Conservation (phyloP, 1,284 basidiomycete species). For the Moesziomyces parantarcticus region DNA sequence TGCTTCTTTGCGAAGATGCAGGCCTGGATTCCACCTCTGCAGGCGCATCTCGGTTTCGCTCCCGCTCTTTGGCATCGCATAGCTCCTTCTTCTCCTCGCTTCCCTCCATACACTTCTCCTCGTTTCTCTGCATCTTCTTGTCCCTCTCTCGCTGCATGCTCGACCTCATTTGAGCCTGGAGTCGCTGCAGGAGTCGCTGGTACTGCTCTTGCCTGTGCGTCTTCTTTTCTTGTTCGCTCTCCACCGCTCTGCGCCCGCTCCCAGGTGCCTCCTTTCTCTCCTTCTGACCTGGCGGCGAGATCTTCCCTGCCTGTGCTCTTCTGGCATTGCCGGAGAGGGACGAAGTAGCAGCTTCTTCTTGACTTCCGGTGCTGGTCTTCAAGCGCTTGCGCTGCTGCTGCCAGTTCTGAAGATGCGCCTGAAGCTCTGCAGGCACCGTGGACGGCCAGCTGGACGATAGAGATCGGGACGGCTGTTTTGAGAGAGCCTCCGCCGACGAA, state of each 20-base stretch:
- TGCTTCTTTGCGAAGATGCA: too few species aligned
- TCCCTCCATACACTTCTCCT: conserved; percentile 1
- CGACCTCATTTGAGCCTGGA: conserved; percentile 26
- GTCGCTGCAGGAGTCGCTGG: conserved; percentile 18
- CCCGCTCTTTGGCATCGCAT: too few species aligned
- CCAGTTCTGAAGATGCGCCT: conserved; percentile 16
- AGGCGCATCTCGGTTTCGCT: too few species aligned
- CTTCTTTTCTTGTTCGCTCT: conserved; percentile 24
- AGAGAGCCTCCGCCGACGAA: not conserved
- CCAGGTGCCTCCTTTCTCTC: not conserved
- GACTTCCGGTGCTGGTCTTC: not conserved
- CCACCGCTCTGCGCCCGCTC: conserved; percentile 4
- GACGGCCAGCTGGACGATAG: conserved; percentile 3
- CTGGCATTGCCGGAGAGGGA: not conserved
- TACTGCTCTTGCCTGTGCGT: conserved; percentile 26
- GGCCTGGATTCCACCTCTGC: too few species aligned
- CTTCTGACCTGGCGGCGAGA: not conserved
- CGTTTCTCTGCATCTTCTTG: conserved; percentile 18
- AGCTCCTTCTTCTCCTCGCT: not conserved
- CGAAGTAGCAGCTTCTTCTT: not conserved
- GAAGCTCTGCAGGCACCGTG: conserved; percentile 12
- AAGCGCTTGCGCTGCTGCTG: conserved; percentile 20
- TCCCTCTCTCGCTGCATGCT: conserved; percentile 26
- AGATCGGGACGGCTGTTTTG: not conserved
- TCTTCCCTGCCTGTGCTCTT: not conserved